Conservation (phyloP, 768 basidiomycete genomes). For the Podaxis mareebaensis region DNA sequence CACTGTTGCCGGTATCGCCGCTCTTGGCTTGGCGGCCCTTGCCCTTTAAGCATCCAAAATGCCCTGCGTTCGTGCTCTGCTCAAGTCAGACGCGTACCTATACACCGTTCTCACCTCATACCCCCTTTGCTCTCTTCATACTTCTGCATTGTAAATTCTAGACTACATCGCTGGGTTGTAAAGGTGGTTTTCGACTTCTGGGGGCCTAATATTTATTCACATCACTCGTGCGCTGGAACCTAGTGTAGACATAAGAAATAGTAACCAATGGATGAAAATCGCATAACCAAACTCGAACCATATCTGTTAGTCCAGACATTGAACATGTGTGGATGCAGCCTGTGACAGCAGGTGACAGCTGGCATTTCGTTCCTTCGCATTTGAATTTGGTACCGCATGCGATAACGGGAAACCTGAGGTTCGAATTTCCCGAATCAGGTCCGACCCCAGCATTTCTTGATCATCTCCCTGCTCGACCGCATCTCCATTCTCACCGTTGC, state of each 20-base stretch:
- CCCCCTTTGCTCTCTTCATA: not conserved
- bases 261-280: not conserved
- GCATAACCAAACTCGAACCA: not conserved
- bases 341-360: not conserved
- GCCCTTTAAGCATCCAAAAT: conserved; percentile 35
- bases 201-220: not conserved
- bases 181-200: not conserved
- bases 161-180: not conserved
- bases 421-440: not conserved
- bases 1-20: conserved; percentile 41
- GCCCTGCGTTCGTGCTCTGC: not conserved
- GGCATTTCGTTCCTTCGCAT: not conserved
- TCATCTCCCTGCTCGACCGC: not conserved
- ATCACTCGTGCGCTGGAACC: not conserved
- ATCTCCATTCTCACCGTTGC: not conserved
- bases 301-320: not conserved
- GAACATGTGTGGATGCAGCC: no score
- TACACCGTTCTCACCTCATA: not conserved
- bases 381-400: not conserved
- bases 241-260: not conserved
- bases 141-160: not conserved
- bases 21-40: conserved; percentile 44
- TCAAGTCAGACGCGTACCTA: not conserved
- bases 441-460: not conserved
- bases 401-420: not conserved